Base-by-base conservation (phyloP, 139 green algal species). In the Ulvella scutata region DNA sequence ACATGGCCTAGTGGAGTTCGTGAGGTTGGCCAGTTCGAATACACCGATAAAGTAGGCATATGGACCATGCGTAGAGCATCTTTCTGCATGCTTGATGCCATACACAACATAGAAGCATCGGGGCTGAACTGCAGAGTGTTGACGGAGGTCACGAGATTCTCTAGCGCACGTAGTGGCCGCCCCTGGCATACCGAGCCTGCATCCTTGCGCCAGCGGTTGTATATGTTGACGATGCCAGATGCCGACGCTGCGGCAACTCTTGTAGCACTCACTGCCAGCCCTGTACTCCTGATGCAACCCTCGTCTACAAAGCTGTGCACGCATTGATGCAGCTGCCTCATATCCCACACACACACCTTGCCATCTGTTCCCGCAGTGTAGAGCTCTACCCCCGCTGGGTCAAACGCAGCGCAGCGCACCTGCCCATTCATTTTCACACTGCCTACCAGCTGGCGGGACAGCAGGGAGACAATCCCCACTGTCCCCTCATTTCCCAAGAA, bases 61-160 rank as follows among this genome's bases (percentile, higher is more conserved):
- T 98, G 94, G 62, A 97, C 83, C 73, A 98, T 67, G 0, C 92
- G 84, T 80, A 98, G 83, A 13, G 92, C 74, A 43, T 98, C 91
- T 28, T 84, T 87, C 83, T 92, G 92, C 84, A 95, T 84, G 35
- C 87, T 84, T 3, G 88, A 96, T 2, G 83, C 85, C 60, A 95
- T 85, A 2, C 88, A 86, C 75, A 98, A 82, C 40, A 96, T 76
- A 82, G 89, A 79, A 0, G 73, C 78, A 78, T 97, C 90, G 17
- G 84, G 84, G 75, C 81, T 95, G 78, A 97, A 98, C 2, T 59
- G 40, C 72, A 98, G 80, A 2, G 43, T 87, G 84, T 98, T 92
- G 0, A 91, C 78, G 0, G 75, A 75, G 4, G 94, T 98, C 0
- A 87, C 93, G 3, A 98, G 82, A 75, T 97, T 96, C 76, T 91